These are phyloP conservation scores for Russula foetens DNA, from an alignment of 768 basidiomycete genomes.

Conservation along the genomic window DNA sequence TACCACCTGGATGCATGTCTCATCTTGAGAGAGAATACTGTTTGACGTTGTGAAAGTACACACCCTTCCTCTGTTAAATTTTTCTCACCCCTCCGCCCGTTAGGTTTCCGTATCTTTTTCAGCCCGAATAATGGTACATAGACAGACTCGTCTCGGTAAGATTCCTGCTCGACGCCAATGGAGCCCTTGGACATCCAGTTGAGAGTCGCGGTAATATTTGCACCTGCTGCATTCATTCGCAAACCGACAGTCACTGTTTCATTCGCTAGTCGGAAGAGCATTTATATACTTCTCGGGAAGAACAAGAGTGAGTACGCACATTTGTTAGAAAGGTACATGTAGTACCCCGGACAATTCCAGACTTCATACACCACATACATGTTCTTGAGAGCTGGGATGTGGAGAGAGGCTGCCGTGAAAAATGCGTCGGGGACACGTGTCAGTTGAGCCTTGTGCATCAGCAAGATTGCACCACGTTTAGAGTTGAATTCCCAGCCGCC, in stretches of 20 bases:
- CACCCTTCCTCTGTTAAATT: too few relatives aligned
- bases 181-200: slow-evolving; percentile 1
- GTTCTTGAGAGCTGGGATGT: neutral
- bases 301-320: neutral
- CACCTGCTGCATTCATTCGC: neutral
- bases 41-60: too few relatives aligned
- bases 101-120: neutral
- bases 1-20: too few relatives aligned
- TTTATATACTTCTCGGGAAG: too few relatives aligned
- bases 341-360: neutral
- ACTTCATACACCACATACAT: neutral
- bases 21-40: too few relatives aligned
- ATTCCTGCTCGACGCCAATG: neutral
- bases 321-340: slow-evolving; percentile 4
- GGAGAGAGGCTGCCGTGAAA: neutral
- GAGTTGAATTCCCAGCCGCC: neutral
- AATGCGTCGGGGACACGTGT: neutral
- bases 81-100: neutral
- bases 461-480: slow-evolving; percentile 7
- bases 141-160: neutral
- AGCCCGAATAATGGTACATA: slow-evolving; percentile 6
- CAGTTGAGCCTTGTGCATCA: neutral
- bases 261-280: neutral
- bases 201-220: neutral
- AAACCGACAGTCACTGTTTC: neutral